Base-by-base conservation (phyloP, 2,329 filamentous ascomycete species). In the Botrytis sinoallii region DNA sequence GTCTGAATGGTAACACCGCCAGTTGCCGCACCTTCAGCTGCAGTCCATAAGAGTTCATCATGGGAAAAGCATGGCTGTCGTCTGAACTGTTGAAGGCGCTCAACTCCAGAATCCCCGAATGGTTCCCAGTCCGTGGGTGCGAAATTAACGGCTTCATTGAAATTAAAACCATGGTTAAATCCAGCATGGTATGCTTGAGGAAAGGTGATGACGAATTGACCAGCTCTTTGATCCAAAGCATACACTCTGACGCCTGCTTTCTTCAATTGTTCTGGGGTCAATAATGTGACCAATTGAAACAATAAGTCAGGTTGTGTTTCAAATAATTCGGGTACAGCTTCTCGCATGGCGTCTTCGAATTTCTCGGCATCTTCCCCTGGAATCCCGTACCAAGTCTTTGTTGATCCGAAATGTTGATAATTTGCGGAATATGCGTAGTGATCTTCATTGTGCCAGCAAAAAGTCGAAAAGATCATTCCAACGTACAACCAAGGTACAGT, bases 401-500 rank as follows among this genome's bases (percentile, higher is more conserved):
- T 99, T 1, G 95, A 94, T 16, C 96, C 96, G 79, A 99, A 97
- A 79, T 99, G 96, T 82, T 99, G 96, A 79, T 98, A 99, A 78
- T 99, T 99, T 70, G 96, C 93, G 0, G 96, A 99, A 81, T 98
- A 99, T 2, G 96, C 92, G 81, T 97, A 98, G 81, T 99, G 96
- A 80, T 99, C 96, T 80, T 99, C 96, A 76, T 97, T 98, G 82
- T 99, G 96, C 96, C 96, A 99, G 83, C 96, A 99, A 81, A 99
- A 99, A 0, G 96, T 98, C 0, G 96, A 99, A 82, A 99, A 99
- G 57, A 97, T 97, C 96, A 99, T 99, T 75, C 96, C 96, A 6
- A 99, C 96, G 81, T 99, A 99, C 5, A 99, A 90, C 96, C 96
- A 99, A 0, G 96, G 96, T 12, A 99, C 95, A 0, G 96, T 99